Percentiles rank a stretch among this genome's conserved stretches.
phyloP scores from a whole-genome alignment of 129 eudicot species.

The Chrysanthemum seticuspe region DNA sequence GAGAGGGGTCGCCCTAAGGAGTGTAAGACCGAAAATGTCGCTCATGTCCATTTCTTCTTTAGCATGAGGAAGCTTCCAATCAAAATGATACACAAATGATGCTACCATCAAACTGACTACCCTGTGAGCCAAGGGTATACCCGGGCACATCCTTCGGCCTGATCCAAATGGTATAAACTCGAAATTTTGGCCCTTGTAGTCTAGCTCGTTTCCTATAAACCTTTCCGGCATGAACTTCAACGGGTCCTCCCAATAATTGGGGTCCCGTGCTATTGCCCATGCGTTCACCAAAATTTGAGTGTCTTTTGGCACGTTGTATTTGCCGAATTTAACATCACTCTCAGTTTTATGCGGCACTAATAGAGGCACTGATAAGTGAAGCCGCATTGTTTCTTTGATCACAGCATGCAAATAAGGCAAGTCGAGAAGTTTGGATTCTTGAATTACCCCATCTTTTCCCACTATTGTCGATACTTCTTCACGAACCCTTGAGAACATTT shows the following conservation, averaged over 20 bases:
- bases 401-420: conserved; percentile 36
- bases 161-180: too few species aligned
- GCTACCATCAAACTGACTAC: conserved; percentile 3
- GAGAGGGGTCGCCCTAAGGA: conserved; percentile 26
- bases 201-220: conserved; percentile 14
- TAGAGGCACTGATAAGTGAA: conserved; percentile 22
- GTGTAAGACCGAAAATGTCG: conserved; percentile 33
- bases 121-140: too few species aligned
- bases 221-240: conserved; percentile 15
- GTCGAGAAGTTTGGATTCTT: conserved; percentile 30
- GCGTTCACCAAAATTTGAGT: conserved; percentile 27
- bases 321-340: too few species aligned
- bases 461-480: conserved; percentile 30
- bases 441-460: conserved; percentile 23
- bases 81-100: conserved; percentile 25
- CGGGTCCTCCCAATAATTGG: conserved; percentile 26
- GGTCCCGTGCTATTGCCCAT: conserved; percentile 34
- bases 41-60: conserved; percentile 25
- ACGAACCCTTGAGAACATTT: conserved; percentile 27
- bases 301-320: conserved; percentile 23
- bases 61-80: conserved; percentile 33
- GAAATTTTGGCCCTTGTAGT: conserved; percentile 21
- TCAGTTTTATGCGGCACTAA: too few species aligned
- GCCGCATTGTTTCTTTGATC: conserved; percentile 30
- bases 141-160: too few species aligned